Evolutionary conservation across 306 rosid species (phyloP), one percentile per base, ranked within the genome.

Genomic region (Dicorynia guianensis): DNA sequence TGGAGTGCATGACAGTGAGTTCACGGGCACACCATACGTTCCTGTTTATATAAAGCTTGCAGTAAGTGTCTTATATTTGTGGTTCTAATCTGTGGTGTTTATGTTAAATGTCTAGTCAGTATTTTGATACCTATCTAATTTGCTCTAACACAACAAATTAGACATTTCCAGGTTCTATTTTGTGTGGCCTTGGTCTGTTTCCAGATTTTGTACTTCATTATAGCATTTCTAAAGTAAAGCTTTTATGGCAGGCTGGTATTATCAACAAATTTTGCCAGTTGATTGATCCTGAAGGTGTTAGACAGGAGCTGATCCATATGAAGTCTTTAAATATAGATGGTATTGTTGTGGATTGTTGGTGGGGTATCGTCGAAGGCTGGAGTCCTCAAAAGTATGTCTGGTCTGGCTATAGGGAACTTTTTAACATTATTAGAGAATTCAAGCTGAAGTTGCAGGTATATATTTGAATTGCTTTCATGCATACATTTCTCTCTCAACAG

Each of bases 311-410:
- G 57, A 80, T 86, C 66, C 93, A 86, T 81, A 72, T 90, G 71
- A 86, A 90, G 81, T 86, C 99, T 61, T 79, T 92, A 69, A 84
- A 90, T 63, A 80, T 88, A 25, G 99, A 95, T 71, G 99, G 99
- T 50, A 85, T 95, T 63, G 77, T 86, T 55, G 91, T 95, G 72
- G 92, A 92, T 73, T 95, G 99, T 84, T 95, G 99, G 98, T 95
- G 99, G 99, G 97, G 97, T 30, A 90, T 95, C 58, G 84, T 90
- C 76, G 99, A 95, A 84, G 93, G 90, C 61, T 95, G 96, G 96
- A 85, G 77, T 81, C 90, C 97, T 3, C 99, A 87, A 64, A 95
- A 95, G 76, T 95, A 92, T 48, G 81, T 81, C 38, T 95, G 99
- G 99, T 92, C 97, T 72, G 99, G 97, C 74, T 92, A 95, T 81